Conservation (phyloP, 306 rosid species). For the Luffa aegyptiaca region DNA sequence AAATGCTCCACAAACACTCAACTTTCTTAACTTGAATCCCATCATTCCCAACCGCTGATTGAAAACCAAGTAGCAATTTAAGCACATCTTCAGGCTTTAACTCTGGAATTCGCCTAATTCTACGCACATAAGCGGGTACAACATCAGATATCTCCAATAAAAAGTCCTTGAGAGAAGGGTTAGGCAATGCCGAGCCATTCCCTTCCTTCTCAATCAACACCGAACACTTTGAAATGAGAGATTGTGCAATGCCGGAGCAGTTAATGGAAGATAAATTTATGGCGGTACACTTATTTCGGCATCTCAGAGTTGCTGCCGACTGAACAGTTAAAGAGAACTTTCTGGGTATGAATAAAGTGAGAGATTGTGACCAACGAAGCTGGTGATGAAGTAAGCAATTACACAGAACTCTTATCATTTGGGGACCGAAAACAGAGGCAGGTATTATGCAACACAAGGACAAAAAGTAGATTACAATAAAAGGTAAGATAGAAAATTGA, state of each 20-base stretch:
- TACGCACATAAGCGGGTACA: constrained; percentile 49
- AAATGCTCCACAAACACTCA: constrained; percentile 49
- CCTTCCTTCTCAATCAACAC: constrained; percentile 14
- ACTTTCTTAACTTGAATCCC: constrained; percentile 42
- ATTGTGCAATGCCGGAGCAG: constrained; percentile 37
- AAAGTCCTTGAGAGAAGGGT: constrained; percentile 34
- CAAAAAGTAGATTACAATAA: not conserved
- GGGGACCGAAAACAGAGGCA: not conserved
- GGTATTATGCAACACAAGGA: not conserved
- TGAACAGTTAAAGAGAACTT: constrained; percentile 12
- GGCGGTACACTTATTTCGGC: constrained; percentile 12
- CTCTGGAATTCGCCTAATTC: constrained; percentile 37
- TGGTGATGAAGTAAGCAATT: constrained; percentile 15
- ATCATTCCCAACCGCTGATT: constrained; percentile 21
- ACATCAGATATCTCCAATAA: constrained; percentile 47
- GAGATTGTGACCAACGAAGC: constrained; percentile 21
- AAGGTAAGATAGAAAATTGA: not conserved
- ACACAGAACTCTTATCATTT: constrained; percentile 12
- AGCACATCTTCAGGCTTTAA: constrained; percentile 47
- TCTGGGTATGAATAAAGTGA: not conserved
- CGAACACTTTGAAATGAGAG: constrained; percentile 30
- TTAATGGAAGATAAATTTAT: constrained; percentile 16
- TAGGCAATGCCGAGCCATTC: constrained; percentile 23
- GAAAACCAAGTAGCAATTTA: constrained; percentile 42
- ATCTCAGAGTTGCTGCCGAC: not conserved